phyloP scores from a whole-genome alignment of 2,329 filamentous ascomycete genomes.

The Trichoderma afroharzianum region DNA sequence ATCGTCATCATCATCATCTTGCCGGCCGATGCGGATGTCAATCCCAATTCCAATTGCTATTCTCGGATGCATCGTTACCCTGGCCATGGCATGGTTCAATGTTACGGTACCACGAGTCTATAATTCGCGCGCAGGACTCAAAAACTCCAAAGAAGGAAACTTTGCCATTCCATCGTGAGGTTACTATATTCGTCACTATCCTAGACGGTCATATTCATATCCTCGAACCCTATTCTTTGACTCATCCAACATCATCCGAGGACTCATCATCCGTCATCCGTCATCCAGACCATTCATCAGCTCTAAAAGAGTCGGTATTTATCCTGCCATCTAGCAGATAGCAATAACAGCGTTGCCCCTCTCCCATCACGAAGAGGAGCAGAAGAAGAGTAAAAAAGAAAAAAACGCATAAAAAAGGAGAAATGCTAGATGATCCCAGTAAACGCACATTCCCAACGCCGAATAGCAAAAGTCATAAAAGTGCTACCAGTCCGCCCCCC shows the following conservation, averaged over 20 bases:
- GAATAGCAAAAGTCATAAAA: background rate
- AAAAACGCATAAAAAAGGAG: background rate
- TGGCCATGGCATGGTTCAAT: background rate
- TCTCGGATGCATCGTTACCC: background rate
- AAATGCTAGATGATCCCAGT: background rate
- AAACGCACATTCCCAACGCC: slow-evolving; percentile 16
- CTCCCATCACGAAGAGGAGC: background rate
- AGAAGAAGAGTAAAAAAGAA: background rate
- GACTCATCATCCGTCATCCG: background rate
- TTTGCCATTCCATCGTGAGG: background rate
- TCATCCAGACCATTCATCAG: background rate
- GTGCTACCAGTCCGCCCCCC: background rate
- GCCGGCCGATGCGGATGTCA: background rate
- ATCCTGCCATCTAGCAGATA: background rate
- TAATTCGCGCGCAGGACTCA: background rate
- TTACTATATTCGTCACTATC: slow-evolving; percentile 10
- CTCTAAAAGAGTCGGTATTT: background rate
- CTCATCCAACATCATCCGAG: background rate
- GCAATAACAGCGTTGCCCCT: background rate
- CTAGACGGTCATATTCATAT: background rate
- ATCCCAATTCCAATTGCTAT: background rate
- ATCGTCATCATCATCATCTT: background rate
- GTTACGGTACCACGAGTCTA: background rate
- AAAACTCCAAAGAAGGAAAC: background rate
- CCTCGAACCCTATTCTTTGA: background rate